These are phyloP conservation scores for Zychaea mexicana DNA, from an alignment of 371 early-diverging fungal genomes.

Conservation along the genomic window DNA sequence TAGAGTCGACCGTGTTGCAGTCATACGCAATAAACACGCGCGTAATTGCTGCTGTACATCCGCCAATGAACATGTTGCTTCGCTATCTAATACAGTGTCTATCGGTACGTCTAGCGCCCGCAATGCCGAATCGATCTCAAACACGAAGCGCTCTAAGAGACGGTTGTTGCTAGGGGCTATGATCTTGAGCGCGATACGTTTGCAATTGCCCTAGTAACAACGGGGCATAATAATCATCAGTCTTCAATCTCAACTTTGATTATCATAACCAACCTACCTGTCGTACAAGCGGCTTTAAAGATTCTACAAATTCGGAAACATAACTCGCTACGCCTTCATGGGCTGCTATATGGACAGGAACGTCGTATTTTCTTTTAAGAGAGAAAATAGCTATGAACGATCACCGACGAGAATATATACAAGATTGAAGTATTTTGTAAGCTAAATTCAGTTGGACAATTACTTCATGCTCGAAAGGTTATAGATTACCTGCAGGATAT, in stretches of 20 bases:
- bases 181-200: conserved; percentile 40
- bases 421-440: no score
- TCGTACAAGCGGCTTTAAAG: conserved; percentile 41
- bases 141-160: conserved; percentile 55
- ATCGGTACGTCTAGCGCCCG: not conserved
- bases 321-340: conserved; percentile 48
- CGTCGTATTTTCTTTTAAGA: conserved; percentile 48
- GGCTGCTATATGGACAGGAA: conserved; percentile 50
- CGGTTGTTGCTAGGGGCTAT: conserved; percentile 8
- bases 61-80: conserved; percentile 22
- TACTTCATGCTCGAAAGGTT: not conserved
- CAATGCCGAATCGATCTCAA: conserved; percentile 45
- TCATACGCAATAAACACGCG: conserved; percentile 44
- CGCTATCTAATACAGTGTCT: conserved; percentile 14
- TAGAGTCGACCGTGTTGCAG: conserved; percentile 19
- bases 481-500: conserved; percentile 47
- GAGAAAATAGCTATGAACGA: conserved; percentile 37
- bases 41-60: conserved; percentile 50
- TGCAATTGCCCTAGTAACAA: conserved; percentile 39
- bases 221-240: not conserved
- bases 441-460: not conserved
- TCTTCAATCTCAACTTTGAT: not conserved
- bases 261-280: conserved; percentile 27
- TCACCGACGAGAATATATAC: not conserved
- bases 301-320: conserved; percentile 47